Evolutionary conservation across 2,329 filamentous ascomycete species (phyloP).

Genomic region (Penicillium rolfsii): DNA sequence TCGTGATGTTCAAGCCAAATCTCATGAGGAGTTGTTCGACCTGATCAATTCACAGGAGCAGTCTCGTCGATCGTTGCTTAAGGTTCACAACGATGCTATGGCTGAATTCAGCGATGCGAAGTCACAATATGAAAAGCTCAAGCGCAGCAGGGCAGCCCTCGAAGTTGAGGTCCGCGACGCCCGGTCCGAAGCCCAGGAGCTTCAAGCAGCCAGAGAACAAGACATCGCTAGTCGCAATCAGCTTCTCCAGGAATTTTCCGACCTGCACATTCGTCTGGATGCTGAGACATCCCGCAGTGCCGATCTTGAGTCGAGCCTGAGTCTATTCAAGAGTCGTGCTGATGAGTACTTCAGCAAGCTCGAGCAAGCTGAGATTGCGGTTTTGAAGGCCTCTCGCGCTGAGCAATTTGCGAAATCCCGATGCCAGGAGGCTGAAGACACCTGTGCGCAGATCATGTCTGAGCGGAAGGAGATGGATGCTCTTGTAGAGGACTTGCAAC

Average conservation of each 20-base stretch:
- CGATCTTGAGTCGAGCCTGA: conserved; percentile 81
- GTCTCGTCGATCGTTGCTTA: conserved; percentile 76
- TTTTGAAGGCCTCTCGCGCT: conserved; percentile 86
- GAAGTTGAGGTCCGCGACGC: conserved; percentile 88
- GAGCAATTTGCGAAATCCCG: conserved; percentile 94
- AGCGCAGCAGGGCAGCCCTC: conserved; percentile 74
- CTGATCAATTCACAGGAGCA: conserved; percentile 92
- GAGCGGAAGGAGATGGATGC: conserved; percentile 89
- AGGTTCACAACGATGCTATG: conserved; percentile 82
- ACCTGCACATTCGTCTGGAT: conserved; percentile 90
- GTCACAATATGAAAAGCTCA: conserved; percentile 81
- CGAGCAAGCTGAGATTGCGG: conserved; percentile 93
- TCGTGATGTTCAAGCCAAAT: conserved; percentile 88
- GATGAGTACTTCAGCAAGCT: conserved; percentile 98
- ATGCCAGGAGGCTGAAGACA: conserved; percentile 87
- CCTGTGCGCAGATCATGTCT: conserved; percentile 84
- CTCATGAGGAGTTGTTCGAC: conserved; percentile 91
- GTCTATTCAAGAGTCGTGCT: conserved; percentile 85
- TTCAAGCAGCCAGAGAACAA: conserved; percentile 77
- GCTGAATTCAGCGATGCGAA: conserved; percentile 86
- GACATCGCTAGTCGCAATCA: conserved; percentile 86
- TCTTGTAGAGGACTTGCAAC: conserved; percentile 84
- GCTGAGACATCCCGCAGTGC: conserved; percentile 81
- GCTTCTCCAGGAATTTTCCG: conserved; percentile 86
- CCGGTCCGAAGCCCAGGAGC: conserved; percentile 80